Base-by-base conservation (phyloP, 768 basidiomycete species). In the Boletus reticulatus region DNA sequence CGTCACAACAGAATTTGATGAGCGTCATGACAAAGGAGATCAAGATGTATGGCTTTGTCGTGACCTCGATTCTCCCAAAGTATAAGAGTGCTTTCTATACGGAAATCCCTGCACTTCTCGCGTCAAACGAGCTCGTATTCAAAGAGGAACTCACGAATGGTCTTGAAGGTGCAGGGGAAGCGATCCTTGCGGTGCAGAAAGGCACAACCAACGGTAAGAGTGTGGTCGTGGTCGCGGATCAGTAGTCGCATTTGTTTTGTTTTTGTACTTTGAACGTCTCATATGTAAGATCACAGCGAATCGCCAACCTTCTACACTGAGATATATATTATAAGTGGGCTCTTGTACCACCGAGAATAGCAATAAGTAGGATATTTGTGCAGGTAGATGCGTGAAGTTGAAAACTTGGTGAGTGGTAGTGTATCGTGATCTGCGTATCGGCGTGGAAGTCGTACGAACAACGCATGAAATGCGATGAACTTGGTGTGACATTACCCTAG, bases 351-450 rank as follows among this genome's bases (percentile, higher is more conserved):
- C 56, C 39, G 44, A 59, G 50, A 62, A 56, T 66, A 62, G 22
- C 60, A 43, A 58, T 64, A 56, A 68, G 58, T 65, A 65, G 29
- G 55, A 54, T 62, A 55, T 56, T 59, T 54, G 50, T 67, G 42
- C 47, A 31, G 27, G 46, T 58, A 51, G 36, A 56, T 57, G 52
- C 34, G 34, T 59, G 41, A 43, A 37, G 41, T 49, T 42, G 27
- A 24, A 20, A 37, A 34, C 32, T 22, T 22, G 22, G 22, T 22
- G 22, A 22, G 14, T 37, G 34, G 31, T 19, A 42, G 16, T 45
- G 37, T 54, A 43, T 55, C 57, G 39, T 61, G 6, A 36, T 38
- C 43, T 43, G 46, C 36, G 53, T 61, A 38, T 55, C 36, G 45
- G 48, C 49, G 49, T 54, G 29, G 4, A 45, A 32, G 43, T 48